Conservation (phyloP, 345 rosid species). For the Citrus unshiu region DNA sequence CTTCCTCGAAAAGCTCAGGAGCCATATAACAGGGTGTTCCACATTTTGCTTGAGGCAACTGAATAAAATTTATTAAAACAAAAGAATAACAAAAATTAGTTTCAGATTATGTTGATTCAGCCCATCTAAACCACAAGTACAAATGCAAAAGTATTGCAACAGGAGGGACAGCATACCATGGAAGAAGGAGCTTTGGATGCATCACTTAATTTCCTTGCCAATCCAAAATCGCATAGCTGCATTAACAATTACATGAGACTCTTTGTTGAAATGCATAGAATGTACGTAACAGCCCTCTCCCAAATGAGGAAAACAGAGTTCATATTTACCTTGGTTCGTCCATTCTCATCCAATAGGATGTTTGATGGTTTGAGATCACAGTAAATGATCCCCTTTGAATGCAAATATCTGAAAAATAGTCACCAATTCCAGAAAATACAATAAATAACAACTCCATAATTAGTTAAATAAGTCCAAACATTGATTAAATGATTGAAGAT, state of each 20-base stretch:
- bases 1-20: constrained; percentile 97
- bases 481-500: not conserved
- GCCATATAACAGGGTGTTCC: constrained; percentile 99
- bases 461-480: no score
- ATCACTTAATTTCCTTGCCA: constrained; percentile 78
- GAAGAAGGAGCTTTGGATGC: constrained; percentile 66
- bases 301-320: not conserved
- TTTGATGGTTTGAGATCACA: constrained; percentile 98
- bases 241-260: constrained; percentile 18
- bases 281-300: constrained; percentile 8
- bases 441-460: not conserved
- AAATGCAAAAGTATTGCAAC: not conserved
- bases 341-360: constrained; percentile 90
- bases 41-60: constrained; percentile 87
- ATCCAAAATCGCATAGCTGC: constrained; percentile 98
- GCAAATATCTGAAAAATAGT: constrained; percentile 53
- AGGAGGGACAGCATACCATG: constrained; percentile 43
- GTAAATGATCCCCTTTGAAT: constrained; percentile 87
- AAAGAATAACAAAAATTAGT: not conserved
- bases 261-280: constrained; percentile 2
- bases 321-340: constrained; percentile 65
- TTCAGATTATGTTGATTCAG: constrained; percentile 6
- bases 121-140: not conserved
- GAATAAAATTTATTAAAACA: constrained; percentile 16
- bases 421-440: constrained; percentile 5